Base-by-base conservation (phyloP, 352 stramenopile species). In the Phytophthora macrochlamydospora region DNA sequence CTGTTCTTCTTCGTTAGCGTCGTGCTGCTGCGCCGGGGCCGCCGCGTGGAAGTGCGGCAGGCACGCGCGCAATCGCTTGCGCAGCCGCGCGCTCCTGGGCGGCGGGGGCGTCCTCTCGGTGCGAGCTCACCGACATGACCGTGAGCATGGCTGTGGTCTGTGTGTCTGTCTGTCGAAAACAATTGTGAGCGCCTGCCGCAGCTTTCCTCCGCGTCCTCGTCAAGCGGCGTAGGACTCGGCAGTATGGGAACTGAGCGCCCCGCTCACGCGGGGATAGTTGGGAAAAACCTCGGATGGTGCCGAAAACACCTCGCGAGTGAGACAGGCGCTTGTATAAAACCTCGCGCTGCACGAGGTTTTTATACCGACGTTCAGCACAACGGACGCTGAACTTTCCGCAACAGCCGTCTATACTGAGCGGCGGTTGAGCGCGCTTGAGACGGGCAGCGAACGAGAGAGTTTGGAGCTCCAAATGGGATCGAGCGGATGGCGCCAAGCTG, bases 1-100 rank as follows among this genome's bases (percentile, higher is more conserved):
- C 18, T 24, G 18, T 24, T 24, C 18, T 24, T 24, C 18, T 24
- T 71, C 52, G 35, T 49, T 55, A 9, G 7, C 24, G 51, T 45
- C 52, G 13, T 38, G 14, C 32, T 71, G 48, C 8, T 63, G 43
- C 14, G 13, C n/a, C 8, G 18, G 18, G 18, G 18, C 18, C 14
- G 56, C 57, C 35, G 62, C 37, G 53, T 68, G 62, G 38, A 73
- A 73, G 54, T 65, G 54, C 11, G 66, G 58, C 5, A 79, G 55
- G 52, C 71, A 79, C 31, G 56, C 61, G 33, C 55, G 63, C 18
- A 79, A 58, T 3, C 64, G 71, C 58, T 75, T 73, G 7, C 64
- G 64, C 42, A 82, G 59, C 14, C 67, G 48, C 51, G 57, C 31
- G 30, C 66, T 66, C 54, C 63, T 64, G 37, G 48, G 49, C 37